phyloP scores from a whole-genome alignment of 164 flowering plant species.

The Chloranthus sessilifolius region DNA sequence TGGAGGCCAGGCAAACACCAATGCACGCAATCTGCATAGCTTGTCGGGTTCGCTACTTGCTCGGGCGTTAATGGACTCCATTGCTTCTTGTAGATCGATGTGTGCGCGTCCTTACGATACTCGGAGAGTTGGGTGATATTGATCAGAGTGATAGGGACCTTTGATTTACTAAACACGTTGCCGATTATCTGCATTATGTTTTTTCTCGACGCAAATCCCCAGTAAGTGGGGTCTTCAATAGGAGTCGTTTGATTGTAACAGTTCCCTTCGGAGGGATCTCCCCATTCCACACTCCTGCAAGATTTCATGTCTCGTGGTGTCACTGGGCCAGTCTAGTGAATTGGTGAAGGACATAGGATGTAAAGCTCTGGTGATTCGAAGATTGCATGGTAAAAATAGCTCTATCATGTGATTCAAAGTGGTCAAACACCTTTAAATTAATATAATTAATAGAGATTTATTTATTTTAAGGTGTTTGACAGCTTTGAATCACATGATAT shows the following conservation, averaged over 20 bases:
- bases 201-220: slow-evolving; percentile 55
- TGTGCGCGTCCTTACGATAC: slow-evolving; percentile 84
- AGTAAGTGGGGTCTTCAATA: slow-evolving; percentile 60
- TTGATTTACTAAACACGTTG: slow-evolving; percentile 50
- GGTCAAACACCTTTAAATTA: too few relatives aligned
- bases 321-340: too few relatives aligned
- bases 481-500: too few relatives aligned
- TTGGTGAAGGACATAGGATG: too few relatives aligned
- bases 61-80: slow-evolving; percentile 70
- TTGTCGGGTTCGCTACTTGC: slow-evolving; percentile 67
- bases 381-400: too few relatives aligned
- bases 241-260: slow-evolving; percentile 70
- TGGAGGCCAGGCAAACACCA: slow-evolving; percentile 97
- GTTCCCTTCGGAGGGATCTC: slow-evolving; percentile 48
- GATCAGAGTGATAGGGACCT: slow-evolving; percentile 58
- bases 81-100: slow-evolving; percentile 87
- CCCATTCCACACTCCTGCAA: slow-evolving; percentile 79
- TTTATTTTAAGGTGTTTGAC: too few relatives aligned
- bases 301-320: too few relatives aligned
- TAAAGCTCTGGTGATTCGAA: too few relatives aligned
- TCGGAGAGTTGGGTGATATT: slow-evolving; percentile 87
- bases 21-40: slow-evolving; percentile 84
- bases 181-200: slow-evolving; percentile 70
- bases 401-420: too few relatives aligned
- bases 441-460: too few relatives aligned